Percentiles rank a stretch among this genome's conserved stretches.
These are phyloP conservation scores for Senecio squalidus DNA, from an alignment of 140 eudicot genomes.

Conservation along the genomic window DNA sequence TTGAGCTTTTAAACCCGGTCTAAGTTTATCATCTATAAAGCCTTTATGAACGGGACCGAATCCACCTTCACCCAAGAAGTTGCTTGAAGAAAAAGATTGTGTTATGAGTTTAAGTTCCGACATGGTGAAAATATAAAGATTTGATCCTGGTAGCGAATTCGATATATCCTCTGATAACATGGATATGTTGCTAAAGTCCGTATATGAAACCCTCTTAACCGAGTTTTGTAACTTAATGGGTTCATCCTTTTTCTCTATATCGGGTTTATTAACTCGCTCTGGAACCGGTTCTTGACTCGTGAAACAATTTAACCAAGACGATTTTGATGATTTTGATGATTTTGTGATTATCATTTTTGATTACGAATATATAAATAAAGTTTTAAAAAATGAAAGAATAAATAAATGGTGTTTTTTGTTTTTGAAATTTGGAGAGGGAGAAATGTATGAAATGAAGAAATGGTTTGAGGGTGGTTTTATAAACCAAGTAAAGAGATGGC, in stretches of 20 bases:
- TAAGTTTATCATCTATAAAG: slow-evolving; percentile 79
- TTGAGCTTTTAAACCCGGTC: slow-evolving; percentile 86
- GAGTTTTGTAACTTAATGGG: slow-evolving; percentile 25
- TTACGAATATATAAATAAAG: background rate
- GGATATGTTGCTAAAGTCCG: slow-evolving; percentile 51
- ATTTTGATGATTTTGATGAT: slow-evolving; percentile 12
- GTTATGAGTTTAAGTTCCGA: slow-evolving; percentile 81
- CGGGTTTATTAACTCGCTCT: background rate
- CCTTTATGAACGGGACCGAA: slow-evolving; percentile 97
- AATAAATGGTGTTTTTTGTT: slow-evolving; percentile 15
- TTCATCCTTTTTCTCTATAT: background rate
- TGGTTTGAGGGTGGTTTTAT: slow-evolving; percentile 24
- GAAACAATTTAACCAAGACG: slow-evolving; percentile 26
- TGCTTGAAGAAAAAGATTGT: slow-evolving; percentile 60
- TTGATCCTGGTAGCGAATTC: slow-evolving; percentile 68
- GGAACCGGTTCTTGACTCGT: slow-evolving; percentile 12
- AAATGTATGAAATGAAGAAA: slow-evolving; percentile 13
- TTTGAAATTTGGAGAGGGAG: slow-evolving; percentile 13
- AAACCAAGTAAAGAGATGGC: slow-evolving; percentile 1
- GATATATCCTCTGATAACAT: slow-evolving; percentile 64
- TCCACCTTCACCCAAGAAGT: slow-evolving; percentile 92
- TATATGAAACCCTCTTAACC: slow-evolving; percentile 36
- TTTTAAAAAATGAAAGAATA: background rate
- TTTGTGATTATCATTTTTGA: slow-evolving; percentile 21
- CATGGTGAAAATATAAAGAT: slow-evolving; percentile 55